Conservation (phyloP, 2,329 filamentous ascomycete species). For the Pseudodiploospora longispora region DNA sequence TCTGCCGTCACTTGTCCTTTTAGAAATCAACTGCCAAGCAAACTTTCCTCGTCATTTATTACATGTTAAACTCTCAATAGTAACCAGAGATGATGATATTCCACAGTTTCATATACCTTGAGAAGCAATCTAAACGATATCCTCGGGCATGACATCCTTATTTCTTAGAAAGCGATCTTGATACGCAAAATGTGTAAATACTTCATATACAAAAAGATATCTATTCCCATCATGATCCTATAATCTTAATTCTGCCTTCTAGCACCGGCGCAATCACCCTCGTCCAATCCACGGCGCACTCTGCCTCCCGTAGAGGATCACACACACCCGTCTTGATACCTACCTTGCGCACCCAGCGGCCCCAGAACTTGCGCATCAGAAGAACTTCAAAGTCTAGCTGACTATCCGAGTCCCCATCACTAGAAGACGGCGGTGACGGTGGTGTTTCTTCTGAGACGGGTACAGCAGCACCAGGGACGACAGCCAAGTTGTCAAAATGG, state of each 20-base stretch:
- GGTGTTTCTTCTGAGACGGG: slow-evolving; percentile 10
- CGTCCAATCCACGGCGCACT: slow-evolving; percentile 66
- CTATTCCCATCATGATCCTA: slow-evolving; percentile 14
- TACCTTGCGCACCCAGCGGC: slow-evolving; percentile 64
- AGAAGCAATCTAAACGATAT: too few relatives aligned
- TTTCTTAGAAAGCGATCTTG: too few relatives aligned
- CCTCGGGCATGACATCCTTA: too few relatives aligned
- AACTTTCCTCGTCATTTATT: too few relatives aligned
- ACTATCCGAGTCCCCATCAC: slow-evolving; percentile 28
- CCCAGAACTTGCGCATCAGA: slow-evolving; percentile 60
- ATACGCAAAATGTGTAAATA: too few relatives aligned
- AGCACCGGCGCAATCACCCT: slow-evolving; percentile 68
- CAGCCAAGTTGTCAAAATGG: slow-evolving; percentile 22
- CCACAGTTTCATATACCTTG: too few relatives aligned
- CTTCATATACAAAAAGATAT: too few relatives aligned
- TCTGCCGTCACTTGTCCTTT: too few relatives aligned
- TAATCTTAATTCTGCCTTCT: slow-evolving; percentile 64
- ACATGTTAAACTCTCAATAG: too few relatives aligned
- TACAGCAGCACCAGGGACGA: slow-evolving; percentile 10
- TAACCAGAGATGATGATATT: too few relatives aligned
- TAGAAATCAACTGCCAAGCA: too few relatives aligned
- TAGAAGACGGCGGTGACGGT: slow-evolving; percentile 18
- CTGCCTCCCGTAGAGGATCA: slow-evolving; percentile 50
- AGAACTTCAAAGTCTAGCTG: slow-evolving; percentile 48
- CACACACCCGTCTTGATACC: slow-evolving; percentile 48